Conservation (phyloP, 768 basidiomycete species). For the Xerocomellus amylosporus region DNA sequence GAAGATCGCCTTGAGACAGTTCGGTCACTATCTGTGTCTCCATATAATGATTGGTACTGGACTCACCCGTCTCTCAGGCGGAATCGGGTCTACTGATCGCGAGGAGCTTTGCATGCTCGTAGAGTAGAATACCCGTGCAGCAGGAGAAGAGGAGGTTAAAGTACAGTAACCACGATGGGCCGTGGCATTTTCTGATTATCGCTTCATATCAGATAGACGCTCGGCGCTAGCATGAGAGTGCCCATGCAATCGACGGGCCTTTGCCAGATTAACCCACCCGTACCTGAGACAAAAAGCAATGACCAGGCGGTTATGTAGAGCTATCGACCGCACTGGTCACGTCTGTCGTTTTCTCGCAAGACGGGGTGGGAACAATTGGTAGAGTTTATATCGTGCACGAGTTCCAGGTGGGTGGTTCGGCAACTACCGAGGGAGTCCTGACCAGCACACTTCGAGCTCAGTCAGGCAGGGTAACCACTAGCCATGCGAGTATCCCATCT, state of each 20-base stretch:
- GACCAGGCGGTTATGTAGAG: too few relatives aligned
- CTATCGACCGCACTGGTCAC: too few relatives aligned
- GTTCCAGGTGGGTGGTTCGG: too few relatives aligned
- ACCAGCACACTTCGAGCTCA: background rate
- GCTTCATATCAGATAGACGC: background rate
- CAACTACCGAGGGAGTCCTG: background rate
- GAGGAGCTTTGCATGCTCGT: background rate
- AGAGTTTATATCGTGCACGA: too few relatives aligned
- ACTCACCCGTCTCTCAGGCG: slow-evolving; percentile 13
- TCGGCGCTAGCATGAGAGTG: background rate
- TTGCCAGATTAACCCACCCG: too few relatives aligned
- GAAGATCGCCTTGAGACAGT: slow-evolving; percentile 4
- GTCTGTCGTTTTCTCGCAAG: too few relatives aligned
- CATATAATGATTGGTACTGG: background rate
- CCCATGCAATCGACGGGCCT: too few relatives aligned
- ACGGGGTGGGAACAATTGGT: too few relatives aligned
- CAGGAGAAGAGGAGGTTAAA: background rate
- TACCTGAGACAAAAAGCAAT: too few relatives aligned
- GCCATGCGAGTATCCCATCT: slow-evolving; percentile 20
- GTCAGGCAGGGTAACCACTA: background rate
- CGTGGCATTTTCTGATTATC: background rate
- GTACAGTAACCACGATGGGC: background rate
- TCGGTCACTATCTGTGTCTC: background rate
- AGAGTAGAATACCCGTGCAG: background rate
- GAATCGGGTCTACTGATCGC: background rate